Conservation (phyloP, 768 basidiomycete genomes). For the Mycena belliarum region DNA sequence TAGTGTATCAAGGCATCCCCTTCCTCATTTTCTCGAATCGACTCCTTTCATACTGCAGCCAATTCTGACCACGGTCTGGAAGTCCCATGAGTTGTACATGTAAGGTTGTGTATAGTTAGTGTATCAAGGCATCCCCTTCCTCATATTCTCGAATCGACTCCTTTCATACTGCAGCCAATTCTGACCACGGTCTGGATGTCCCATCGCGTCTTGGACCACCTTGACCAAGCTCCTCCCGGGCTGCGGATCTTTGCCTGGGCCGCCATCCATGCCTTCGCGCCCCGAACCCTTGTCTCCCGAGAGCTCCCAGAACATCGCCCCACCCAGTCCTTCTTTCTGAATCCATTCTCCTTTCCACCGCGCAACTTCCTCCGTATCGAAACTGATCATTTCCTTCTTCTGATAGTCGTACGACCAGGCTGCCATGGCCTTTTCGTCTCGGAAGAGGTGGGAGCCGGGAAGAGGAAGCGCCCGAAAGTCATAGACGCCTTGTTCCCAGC, state of each 20-base stretch:
- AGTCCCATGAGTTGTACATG: too few relatives aligned
- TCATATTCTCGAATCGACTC: conserved; percentile 81
- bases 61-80: conserved; percentile 72
- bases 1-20: conserved; percentile 55
- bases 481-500: conserved; percentile 90
- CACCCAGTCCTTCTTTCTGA: conserved; percentile 71
- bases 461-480: conserved; percentile 91
- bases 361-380: conserved; percentile 71
- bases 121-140: conserved; percentile 56
- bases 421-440: conserved; percentile 68
- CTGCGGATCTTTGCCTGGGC: conserved; percentile 72
- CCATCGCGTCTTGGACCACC: conserved; percentile 80
- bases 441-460: conserved; percentile 63
- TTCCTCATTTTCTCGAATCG: conserved; percentile 79
- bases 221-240: conserved; percentile 71
- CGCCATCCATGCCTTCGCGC: conserved; percentile 75
- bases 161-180: conserved; percentile 85
- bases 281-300: conserved; percentile 80
- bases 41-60: conserved; percentile 76
- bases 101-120: too few relatives aligned
- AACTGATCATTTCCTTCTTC: conserved; percentile 81
- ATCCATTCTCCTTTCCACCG: conserved; percentile 83
- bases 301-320: conserved; percentile 95
- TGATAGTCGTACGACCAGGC: conserved; percentile 83
- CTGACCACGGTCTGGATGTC: conserved; percentile 58